These are phyloP conservation scores for Purshia tridentata DNA, from an alignment of 306 rosid genomes.

Conservation along the genomic window DNA sequence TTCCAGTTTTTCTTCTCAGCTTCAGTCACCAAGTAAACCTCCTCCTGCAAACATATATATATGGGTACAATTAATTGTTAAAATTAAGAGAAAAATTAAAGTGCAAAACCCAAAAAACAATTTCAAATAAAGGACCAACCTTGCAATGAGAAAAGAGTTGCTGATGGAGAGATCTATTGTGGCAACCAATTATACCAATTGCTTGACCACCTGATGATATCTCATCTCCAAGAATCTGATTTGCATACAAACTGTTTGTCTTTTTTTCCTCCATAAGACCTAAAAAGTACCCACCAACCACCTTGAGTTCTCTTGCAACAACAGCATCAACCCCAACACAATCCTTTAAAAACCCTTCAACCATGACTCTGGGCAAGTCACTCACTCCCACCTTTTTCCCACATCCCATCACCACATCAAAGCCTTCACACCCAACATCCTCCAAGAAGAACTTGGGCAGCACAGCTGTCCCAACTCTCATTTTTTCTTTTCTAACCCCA, in stretches of 20 bases:
- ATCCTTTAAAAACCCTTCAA: constrained; percentile 56
- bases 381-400: constrained; percentile 48
- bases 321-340: constrained; percentile 53
- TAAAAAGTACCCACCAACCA: constrained; percentile 51
- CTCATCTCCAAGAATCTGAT: constrained; percentile 19
- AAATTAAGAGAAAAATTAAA: too few relatives aligned
- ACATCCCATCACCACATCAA: constrained; percentile 50
- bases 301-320: constrained; percentile 55
- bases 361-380: constrained; percentile 66
- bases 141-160: constrained; percentile 46
- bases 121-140: constrained; percentile 30
- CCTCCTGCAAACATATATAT: constrained; percentile 31
- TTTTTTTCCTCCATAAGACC: constrained; percentile 48
- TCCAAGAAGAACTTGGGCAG: constrained; percentile 64
- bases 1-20: constrained; percentile 56
- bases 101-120: neutral
- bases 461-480: constrained; percentile 56
- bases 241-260: neutral
- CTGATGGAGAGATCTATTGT: constrained; percentile 30
- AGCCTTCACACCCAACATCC: constrained; percentile 56
- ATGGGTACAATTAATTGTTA: neutral
- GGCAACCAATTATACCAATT: constrained; percentile 35
- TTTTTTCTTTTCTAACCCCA: constrained; percentile 42
- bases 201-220: neutral
- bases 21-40: constrained; percentile 43